Percentiles rank a stretch among this genome's conserved stretches.
Evolutionary conservation across 108 stramenopile species (phyloP).

Genomic region (Conticribra weissflogii): DNA sequence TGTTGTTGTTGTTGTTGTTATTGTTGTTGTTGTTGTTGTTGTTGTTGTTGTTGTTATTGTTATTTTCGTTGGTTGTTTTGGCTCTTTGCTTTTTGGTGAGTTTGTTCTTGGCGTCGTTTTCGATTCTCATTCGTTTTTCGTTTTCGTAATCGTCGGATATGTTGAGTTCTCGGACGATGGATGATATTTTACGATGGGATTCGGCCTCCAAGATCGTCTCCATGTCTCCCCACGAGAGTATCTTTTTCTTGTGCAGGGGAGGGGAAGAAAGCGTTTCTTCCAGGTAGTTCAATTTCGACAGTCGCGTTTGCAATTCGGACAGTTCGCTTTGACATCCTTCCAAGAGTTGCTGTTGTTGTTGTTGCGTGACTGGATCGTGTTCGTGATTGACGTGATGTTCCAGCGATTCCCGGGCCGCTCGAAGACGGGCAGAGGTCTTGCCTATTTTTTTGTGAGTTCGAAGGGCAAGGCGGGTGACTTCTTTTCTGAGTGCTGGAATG

Average conservation of each 20-base stretch:
- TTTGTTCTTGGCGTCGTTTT: conserved; percentile 37
- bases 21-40: conserved; percentile 7
- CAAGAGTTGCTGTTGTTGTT: conserved; percentile 48
- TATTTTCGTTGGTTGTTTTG: too few relatives aligned
- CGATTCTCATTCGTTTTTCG: conserved; percentile 61
- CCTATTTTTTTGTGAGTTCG: conserved; percentile 87
- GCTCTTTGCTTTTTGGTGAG: conserved; percentile 26
- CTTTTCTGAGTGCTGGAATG: conserved; percentile 67
- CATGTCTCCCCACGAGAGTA: conserved; percentile 41
- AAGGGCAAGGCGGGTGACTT: conserved; percentile 61
- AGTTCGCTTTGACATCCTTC: conserved; percentile 46
- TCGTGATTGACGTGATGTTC: conserved; percentile 51
- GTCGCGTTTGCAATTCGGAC: conserved; percentile 56
- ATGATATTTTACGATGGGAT: too few relatives aligned
- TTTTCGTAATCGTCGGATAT: conserved; percentile 53
- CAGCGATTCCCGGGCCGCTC: conserved; percentile 60
- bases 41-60: conserved; percentile 4
- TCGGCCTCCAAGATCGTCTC: too few relatives aligned
- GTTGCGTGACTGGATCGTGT: conserved; percentile 41
- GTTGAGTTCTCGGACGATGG: too few relatives aligned
- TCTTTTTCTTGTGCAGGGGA: conserved; percentile 33
- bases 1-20: not conserved
- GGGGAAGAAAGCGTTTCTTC: conserved; percentile 50
- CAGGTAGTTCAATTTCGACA: conserved; percentile 64
- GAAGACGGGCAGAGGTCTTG: conserved; percentile 62